Evolutionary conservation across 768 basidiomycete genomes (phyloP).

Genomic region (Tricholoma matsutake): DNA sequence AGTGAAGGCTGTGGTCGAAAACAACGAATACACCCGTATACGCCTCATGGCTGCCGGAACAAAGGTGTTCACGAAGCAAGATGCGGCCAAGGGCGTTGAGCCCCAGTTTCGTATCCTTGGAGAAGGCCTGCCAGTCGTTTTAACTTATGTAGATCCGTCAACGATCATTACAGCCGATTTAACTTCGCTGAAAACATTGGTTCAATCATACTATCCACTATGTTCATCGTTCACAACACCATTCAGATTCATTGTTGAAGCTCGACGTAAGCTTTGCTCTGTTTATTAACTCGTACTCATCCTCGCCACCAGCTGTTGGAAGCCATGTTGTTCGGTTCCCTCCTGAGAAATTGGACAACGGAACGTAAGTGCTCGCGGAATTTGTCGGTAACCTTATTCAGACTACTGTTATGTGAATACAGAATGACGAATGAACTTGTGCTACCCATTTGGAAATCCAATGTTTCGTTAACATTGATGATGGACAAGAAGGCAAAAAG

Average conservation of each 20-base stretch:
- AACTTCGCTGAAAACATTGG: slow-evolving; percentile 56
- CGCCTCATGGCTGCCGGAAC: slow-evolving; percentile 92
- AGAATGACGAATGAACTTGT: slow-evolving; percentile 77
- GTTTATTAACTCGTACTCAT: slow-evolving; percentile 4
- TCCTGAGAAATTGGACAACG: slow-evolving; percentile 48
- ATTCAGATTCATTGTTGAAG: slow-evolving; percentile 53
- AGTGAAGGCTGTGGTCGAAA: slow-evolving; percentile 72
- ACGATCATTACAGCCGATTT: slow-evolving; percentile 61
- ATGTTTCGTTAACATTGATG: slow-evolving; percentile 84
- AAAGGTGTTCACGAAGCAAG: slow-evolving; percentile 90
- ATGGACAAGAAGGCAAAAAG: slow-evolving; percentile 96
- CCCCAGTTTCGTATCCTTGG: slow-evolving; percentile 74
- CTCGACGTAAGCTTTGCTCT: slow-evolving; percentile 42
- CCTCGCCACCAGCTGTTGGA: slow-evolving; percentile 49
- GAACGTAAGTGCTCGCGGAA: slow-evolving; percentile 42
- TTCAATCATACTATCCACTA: slow-evolving; percentile 80
- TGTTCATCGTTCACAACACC: slow-evolving; percentile 58
- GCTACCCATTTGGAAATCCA: slow-evolving; percentile 97
- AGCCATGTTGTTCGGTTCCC: slow-evolving; percentile 72
- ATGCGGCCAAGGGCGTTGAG: slow-evolving; percentile 58
- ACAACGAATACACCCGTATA: slow-evolving; percentile 82
- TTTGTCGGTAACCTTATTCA: background rate
- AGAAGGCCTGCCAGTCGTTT: slow-evolving; percentile 80
- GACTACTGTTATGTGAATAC: background rate
- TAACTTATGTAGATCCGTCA: slow-evolving; percentile 73